Percentiles rank a stretch among this genome's conserved stretches.
phyloP scores from a whole-genome alignment of 305 asterid species.

The Ajuga reptans region DNA sequence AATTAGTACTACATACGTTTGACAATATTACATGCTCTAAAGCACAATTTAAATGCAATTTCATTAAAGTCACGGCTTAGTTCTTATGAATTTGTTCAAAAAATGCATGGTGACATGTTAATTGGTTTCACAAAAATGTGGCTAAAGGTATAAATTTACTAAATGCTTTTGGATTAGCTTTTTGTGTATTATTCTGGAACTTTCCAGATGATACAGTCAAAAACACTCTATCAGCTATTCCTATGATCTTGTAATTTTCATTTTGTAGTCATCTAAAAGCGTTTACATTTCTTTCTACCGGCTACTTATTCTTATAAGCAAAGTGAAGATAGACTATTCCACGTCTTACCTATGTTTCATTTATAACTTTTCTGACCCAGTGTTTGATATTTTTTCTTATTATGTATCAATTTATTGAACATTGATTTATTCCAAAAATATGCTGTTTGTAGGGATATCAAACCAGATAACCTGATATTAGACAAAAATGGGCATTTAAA shows the following conservation, averaged over 20 bases:
- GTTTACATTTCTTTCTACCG: background rate
- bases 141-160: background rate
- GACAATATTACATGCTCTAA: too few species aligned
- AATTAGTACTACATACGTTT: background rate
- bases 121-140: background rate
- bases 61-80: too few species aligned
- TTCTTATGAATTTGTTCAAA: too few species aligned
- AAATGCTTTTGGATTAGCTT: background rate
- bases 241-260: background rate
- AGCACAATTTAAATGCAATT: too few species aligned
- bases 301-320: background rate
- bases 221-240: background rate
- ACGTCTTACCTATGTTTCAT: background rate
- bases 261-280: background rate
- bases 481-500: constrained; percentile 88
- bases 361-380: background rate
- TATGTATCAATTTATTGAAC: background rate
- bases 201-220: background rate
- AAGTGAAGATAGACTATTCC: background rate
- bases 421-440: constrained; percentile 3
- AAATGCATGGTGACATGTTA: background rate
- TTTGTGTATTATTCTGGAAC: background rate
- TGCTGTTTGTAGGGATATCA: constrained; percentile 64
- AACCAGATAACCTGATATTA: constrained; percentile 89
- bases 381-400: background rate